phyloP scores from a whole-genome alignment of 2,329 filamentous ascomycete genomes.

The Phialocephala sp. region DNA sequence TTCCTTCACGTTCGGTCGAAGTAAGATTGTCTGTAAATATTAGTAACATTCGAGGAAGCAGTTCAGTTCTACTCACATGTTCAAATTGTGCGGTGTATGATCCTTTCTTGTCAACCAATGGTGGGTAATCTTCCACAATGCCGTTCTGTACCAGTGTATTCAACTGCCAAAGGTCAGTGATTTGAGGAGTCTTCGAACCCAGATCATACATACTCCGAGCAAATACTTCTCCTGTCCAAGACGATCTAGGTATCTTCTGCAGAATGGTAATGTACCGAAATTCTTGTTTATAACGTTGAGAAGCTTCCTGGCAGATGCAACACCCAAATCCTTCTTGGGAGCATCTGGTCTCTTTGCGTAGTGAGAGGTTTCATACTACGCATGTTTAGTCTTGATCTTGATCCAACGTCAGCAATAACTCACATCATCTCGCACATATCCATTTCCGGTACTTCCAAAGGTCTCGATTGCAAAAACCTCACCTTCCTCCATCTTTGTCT shows the following conservation, averaged over 20 bases:
- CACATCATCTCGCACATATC: constrained; percentile 85
- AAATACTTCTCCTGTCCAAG: constrained; percentile 96
- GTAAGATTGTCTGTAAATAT: constrained; percentile 70
- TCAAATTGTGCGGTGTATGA: constrained; percentile 95
- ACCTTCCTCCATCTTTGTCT: constrained; percentile 97
- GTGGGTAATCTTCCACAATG: constrained; percentile 89
- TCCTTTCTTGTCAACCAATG: constrained; percentile 88
- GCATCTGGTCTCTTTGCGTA: constrained; percentile 80
- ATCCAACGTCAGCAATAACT: constrained; percentile 39
- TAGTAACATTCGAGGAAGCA: constrained; percentile 1
- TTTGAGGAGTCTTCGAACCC: not conserved
- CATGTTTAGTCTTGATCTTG: constrained; percentile 23
- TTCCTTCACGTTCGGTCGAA: constrained; percentile 83
- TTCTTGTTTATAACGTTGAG: constrained; percentile 94
- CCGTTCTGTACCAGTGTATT: constrained; percentile 84
- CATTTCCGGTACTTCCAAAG: constrained; percentile 91
- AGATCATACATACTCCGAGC: constrained; percentile 68
- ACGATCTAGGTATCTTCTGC: constrained; percentile 87
- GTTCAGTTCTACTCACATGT: constrained; percentile 64
- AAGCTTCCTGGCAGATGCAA: constrained; percentile 83
- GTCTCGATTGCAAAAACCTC: constrained; percentile 96
- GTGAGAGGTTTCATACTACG: constrained; percentile 79
- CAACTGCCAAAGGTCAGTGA: constrained; percentile 58
- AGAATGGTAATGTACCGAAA: constrained; percentile 92
- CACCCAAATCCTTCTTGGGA: constrained; percentile 74